Evolutionary conservation across 148 eudicot species (phyloP), one percentile per base, ranked within the genome.

Genomic region (Silene uniflora): DNA sequence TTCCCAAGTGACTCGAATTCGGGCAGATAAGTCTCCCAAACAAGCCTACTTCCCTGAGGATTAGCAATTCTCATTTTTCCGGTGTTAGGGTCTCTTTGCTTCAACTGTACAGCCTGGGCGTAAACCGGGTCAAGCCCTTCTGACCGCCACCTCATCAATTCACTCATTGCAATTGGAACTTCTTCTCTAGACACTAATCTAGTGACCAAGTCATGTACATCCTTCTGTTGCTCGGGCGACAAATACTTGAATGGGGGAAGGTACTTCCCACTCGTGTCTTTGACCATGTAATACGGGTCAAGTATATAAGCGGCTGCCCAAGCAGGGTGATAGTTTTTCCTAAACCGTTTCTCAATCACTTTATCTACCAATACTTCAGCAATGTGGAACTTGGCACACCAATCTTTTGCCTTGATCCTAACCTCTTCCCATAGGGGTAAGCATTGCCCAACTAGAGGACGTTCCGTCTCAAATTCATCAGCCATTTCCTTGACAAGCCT

Each of bases 261-360:
- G 79, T 95, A 95, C 76, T 89, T 95, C 68, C 98, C 97, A 67
- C 87, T 87, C 13, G 84, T 67, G 66, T 95, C 98, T 75, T 88
- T 83, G 32, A 88, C 81, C 82, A 92, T 75, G 78, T 95, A 92
- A 0, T 88, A 77, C 0, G 98, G 98, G 79, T 95, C 97, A 13
- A 95, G 88, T 18, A 95, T 81, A 22, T 90, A 91, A 0, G 98
- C 98, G 5, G 96, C 96, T 12, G 98, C 90, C 98, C 98, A 95
- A 67, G 98, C 89, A 4, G 98, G 96, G 60, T 95, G 98, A 73
- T 95, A 95, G 66, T 90, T 95, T 72, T 90, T 92, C 75, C 77
- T 87, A 77, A 92, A 95, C 60, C 97, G 84, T 32, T 67, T 76
- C 24, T 95, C 93, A 0, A 90, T 76, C 46, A 92, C 77, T 66